Base-by-base conservation (phyloP, 2,329 filamentous ascomycete species). In the Fusarium sp. region DNA sequence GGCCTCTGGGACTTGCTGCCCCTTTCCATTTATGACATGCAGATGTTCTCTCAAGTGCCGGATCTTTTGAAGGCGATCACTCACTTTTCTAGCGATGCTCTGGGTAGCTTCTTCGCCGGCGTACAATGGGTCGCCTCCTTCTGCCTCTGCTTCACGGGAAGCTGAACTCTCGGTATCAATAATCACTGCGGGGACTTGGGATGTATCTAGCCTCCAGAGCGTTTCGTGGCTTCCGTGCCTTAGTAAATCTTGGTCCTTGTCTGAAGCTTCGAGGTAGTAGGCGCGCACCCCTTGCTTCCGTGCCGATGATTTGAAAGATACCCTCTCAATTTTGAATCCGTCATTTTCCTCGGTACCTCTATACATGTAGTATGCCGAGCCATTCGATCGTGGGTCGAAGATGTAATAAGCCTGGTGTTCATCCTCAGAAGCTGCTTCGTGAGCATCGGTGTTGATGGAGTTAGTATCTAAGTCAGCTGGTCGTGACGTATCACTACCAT, bases 31-130 rank as follows among this genome's bases (percentile, higher is more conserved):
- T 28, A 70, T 68, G 26, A 68, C 39, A n/a, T 66, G 61, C 11
- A 74, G 47, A n/a, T 76, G 71, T 20, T 62, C 63, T 45, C 66
- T 66, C 28, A 73, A 48, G 44, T 69, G 68, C 4, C 64, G 65
- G 55, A 70, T 67, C 36, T 45, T 70, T 28, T 62, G 72, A 47
- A 78, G 73, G 18, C 70, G 73, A 41, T 78, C 63, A 28, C 68
- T 71, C 38, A 78, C 66, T 64, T 77, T 75, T 32, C 48, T 62
- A 45, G 70, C 65, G 36, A 77, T 69, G 6, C 66, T 70, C 15
- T 63, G 52, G 22, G 56, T 72, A 48, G 58, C 63, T 30, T 66
- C 63, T 15, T 58, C 41, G 18, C 63, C 63, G 22, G 32, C 45
- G 26, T 72, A 72, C 22, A 74, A n/a, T 17, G 48, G 45, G 24